Evolutionary conservation across 2,329 filamentous ascomycete species (phyloP).

Genomic region (Phyllosticta citriasiana): DNA sequence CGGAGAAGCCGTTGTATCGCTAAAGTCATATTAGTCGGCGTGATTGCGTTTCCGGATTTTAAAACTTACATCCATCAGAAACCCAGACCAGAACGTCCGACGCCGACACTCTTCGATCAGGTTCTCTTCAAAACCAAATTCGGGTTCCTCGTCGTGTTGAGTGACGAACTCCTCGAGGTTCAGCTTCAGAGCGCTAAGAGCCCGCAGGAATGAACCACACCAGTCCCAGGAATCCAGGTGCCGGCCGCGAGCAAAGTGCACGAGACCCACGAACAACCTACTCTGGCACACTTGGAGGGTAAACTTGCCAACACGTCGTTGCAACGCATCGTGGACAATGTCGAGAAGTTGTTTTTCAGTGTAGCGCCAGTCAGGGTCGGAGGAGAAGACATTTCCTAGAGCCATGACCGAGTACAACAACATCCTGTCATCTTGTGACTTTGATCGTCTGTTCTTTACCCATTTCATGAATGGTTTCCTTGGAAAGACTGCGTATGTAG

Average conservation of each 20-base stretch:
- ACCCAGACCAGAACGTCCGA: slow-evolving; percentile 63
- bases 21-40: slow-evolving; percentile 20
- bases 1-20: slow-evolving; percentile 51
- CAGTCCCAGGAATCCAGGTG: slow-evolving; percentile 53
- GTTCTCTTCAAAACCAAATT: slow-evolving; percentile 47
- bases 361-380: slow-evolving; percentile 42
- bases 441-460: slow-evolving; percentile 39
- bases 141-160: slow-evolving; percentile 32
- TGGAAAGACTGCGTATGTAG: slow-evolving; percentile 48
- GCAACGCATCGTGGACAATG: slow-evolving; percentile 2
- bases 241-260: slow-evolving; percentile 54
- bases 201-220: slow-evolving; percentile 51
- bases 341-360: not conserved
- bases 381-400: slow-evolving; percentile 46
- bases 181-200: slow-evolving; percentile 49
- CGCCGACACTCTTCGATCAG: slow-evolving; percentile 57
- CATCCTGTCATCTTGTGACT: slow-evolving; percentile 47
- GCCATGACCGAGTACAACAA: slow-evolving; percentile 51
- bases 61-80: slow-evolving; percentile 52
- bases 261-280: slow-evolving; percentile 56
- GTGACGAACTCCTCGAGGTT: slow-evolving; percentile 49
- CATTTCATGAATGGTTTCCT: slow-evolving; percentile 44
- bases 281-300: slow-evolving; percentile 58
- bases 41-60: slow-evolving; percentile 3
- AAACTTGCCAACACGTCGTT: slow-evolving; percentile 37